These are phyloP conservation scores for Pseudocercospora musae DNA, from an alignment of 2,329 filamentous ascomycete species.

Conservation along the genomic window DNA sequence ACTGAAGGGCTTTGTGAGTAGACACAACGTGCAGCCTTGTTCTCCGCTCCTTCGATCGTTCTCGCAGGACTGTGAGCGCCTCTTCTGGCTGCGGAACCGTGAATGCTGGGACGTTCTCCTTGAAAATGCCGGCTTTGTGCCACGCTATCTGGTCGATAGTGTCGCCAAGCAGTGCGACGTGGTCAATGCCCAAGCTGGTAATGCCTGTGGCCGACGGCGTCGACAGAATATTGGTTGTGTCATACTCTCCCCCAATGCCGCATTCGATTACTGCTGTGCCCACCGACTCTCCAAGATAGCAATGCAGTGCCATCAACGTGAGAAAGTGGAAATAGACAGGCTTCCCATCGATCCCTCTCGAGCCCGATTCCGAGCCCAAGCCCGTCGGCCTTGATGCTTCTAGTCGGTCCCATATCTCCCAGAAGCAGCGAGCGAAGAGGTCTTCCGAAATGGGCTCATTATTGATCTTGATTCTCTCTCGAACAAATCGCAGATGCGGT, in stretches of 20 bases:
- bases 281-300: conserved; percentile 73
- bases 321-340: conserved; percentile 92
- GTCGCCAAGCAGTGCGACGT: conserved; percentile 73
- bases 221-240: conserved; percentile 81
- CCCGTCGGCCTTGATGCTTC: conserved; percentile 53
- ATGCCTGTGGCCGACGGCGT: conserved; percentile 70
- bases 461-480: conserved; percentile 81
- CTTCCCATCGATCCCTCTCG: conserved; percentile 58
- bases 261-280: conserved; percentile 82
- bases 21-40: conserved; percentile 49
- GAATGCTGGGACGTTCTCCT: conserved; percentile 61
- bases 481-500: conserved; percentile 76
- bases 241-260: conserved; percentile 90
- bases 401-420: conserved; percentile 74
- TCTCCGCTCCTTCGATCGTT: conserved; percentile 52
- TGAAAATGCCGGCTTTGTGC: conserved; percentile 90
- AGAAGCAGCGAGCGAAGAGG: conserved; percentile 74
- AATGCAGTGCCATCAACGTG: conserved; percentile 82
- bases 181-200: conserved; percentile 80
- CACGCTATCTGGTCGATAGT: conserved; percentile 81
- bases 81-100: conserved; percentile 56
- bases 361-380: conserved; percentile 50
- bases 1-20: conserved; percentile 47
- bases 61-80: conserved; percentile 55
- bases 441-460: conserved; percentile 65